Conservation (phyloP, 495 filamentous ascomycete genomes). For the Penicillium ucsense region DNA sequence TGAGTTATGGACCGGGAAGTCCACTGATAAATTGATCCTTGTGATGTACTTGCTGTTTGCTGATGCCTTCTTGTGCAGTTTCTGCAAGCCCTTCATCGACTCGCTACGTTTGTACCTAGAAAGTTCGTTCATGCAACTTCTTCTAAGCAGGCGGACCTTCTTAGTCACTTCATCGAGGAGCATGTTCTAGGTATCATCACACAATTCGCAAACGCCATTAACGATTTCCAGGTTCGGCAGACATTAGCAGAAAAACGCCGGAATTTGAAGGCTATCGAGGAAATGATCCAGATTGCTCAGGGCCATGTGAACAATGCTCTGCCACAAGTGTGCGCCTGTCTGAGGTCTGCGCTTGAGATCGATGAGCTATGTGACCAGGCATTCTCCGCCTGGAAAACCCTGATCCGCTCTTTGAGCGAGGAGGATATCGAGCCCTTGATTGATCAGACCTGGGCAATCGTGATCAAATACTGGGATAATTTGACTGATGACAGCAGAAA, state of each 20-base stretch:
- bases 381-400: conserved; percentile 72
- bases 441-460: conserved; percentile 79
- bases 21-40: no score
- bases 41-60: not conserved
- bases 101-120: conserved; percentile 54
- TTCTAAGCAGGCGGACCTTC: conserved; percentile 43
- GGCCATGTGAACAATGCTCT: conserved; percentile 64
- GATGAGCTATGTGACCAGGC: conserved; percentile 63
- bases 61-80: conserved; percentile 27
- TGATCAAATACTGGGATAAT: conserved; percentile 66
- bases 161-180: conserved; percentile 70
- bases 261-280: conserved; percentile 72
- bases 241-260: conserved; percentile 59
- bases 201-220: conserved; percentile 71
- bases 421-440: conserved; percentile 70
- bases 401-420: conserved; percentile 62
- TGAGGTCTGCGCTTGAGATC: conserved; percentile 71
- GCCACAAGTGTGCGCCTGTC: conserved; percentile 76
- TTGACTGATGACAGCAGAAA: conserved; percentile 52
- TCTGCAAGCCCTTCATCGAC: conserved; percentile 53
- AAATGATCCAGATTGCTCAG: conserved; percentile 70
- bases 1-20: conserved; percentile 14
- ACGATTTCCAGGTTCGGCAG: conserved; percentile 50
- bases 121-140: conserved; percentile 40
- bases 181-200: conserved; percentile 85